Conservation (phyloP, 192 early-diverging fungal genomes). For the Coemansia sp. region DNA sequence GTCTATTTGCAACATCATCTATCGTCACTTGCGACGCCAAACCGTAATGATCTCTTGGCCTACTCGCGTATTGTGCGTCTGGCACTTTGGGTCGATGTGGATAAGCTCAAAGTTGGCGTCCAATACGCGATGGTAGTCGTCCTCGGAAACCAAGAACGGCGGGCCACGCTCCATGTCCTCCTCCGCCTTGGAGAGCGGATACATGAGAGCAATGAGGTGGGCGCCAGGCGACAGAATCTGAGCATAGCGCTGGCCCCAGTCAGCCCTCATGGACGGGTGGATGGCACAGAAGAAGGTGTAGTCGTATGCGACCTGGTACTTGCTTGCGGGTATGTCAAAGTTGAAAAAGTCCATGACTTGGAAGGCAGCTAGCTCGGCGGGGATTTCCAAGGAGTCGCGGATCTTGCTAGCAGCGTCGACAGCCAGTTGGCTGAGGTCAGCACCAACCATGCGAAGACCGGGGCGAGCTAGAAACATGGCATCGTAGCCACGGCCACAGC, state of each 20-base stretch:
- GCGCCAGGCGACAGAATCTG: constrained; percentile 67
- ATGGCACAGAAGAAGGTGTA: constrained; percentile 88
- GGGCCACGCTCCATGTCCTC: constrained; percentile 66
- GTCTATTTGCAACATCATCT: constrained; percentile 34
- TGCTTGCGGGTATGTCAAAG: constrained; percentile 54
- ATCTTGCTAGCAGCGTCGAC: constrained; percentile 58
- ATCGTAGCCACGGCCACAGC: constrained; percentile 66
- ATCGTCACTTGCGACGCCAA: constrained; percentile 55
- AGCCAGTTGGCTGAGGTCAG: constrained; percentile 69
- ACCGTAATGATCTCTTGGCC: constrained; percentile 67
- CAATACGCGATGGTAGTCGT: constrained; percentile 61
- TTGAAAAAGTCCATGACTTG: constrained; percentile 69
- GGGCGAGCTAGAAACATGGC: constrained; percentile 65
- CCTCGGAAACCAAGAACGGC: constrained; percentile 65
- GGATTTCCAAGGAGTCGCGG: constrained; percentile 28
- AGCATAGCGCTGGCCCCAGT: constrained; percentile 66
- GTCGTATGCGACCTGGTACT: constrained; percentile 77
- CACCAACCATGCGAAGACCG: constrained; percentile 60
- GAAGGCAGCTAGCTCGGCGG: constrained; percentile 56
- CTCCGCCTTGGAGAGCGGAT: constrained; percentile 56
- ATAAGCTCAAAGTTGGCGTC: constrained; percentile 62
- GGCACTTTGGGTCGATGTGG: constrained; percentile 59
- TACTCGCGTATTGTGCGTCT: constrained; percentile 54
- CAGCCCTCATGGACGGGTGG: constrained; percentile 57
- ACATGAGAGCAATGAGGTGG: constrained; percentile 74